A percentile compares a stretch with the other conserved stretches of the same genome.
Evolutionary conservation across 2,329 filamentous ascomycete genomes (phyloP).

Genomic region (Aspergillus sp.): DNA sequence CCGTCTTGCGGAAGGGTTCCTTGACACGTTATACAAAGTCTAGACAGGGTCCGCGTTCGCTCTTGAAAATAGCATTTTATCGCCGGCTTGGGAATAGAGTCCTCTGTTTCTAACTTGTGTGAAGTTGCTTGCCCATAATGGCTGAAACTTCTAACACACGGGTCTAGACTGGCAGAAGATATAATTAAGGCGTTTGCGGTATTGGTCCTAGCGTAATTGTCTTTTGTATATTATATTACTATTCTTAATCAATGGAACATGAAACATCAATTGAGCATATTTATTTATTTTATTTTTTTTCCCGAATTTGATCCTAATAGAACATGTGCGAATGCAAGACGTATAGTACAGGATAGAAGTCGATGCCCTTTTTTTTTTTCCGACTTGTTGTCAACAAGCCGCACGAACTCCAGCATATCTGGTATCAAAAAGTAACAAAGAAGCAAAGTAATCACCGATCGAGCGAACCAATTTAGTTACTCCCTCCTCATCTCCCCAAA

Average conservation of each 20-base stretch:
- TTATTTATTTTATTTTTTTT: not conserved
- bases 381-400: not conserved
- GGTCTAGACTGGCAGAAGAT: not conserved
- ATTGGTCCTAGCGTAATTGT: not conserved
- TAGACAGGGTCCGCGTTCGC: constrained; percentile 29
- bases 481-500: constrained; percentile 12
- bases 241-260: not conserved
- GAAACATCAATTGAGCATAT: not conserved
- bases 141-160: not conserved
- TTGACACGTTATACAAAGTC: constrained; percentile 87
- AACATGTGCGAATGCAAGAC: not conserved
- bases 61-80: constrained; percentile 4
- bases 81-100: not conserved
- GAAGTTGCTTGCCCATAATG: not conserved
- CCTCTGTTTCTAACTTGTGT: not conserved
- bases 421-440: not conserved
- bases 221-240: not conserved
- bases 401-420: not conserved
- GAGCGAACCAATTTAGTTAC: not conserved
- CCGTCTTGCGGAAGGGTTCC: constrained; percentile 79
- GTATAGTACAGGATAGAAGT: not conserved
- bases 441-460: too few relatives aligned
- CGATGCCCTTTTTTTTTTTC: too few relatives aligned
- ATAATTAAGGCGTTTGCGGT: not conserved
- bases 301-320: not conserved